Base-by-base conservation (phyloP, 2,329 filamentous ascomycete species). In the Eutypa lata region DNA sequence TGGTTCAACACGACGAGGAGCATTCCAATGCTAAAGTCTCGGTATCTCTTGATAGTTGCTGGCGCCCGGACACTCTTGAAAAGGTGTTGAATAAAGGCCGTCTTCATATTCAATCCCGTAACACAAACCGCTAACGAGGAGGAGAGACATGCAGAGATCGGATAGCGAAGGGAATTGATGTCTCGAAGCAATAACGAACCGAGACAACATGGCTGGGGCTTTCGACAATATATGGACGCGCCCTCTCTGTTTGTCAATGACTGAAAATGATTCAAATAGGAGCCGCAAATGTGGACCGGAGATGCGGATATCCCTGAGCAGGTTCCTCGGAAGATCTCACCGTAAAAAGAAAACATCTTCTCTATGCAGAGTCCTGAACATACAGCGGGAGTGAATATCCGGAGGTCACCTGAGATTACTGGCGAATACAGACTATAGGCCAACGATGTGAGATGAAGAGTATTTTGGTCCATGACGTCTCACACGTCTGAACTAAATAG, bases 1-100 rank as follows among this genome's bases (percentile, higher is more conserved):
- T 69, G 63, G 43, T 53, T 60, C 11, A 58, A 47, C 24, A 61
- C 10, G 13, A 68, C 57, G 38, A 66, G 56, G 4, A 53, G 28
- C 26, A 68, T 33, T 10, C 65, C 67, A 18, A 65, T 45, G 33
- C 54, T 55, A 6, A 61, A 63, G 55, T 68, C 62, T 18, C 52
- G 48, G 48, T 62, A 68, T 47, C 61, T 55, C 44, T 58, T 65
- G 6, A 38, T 33, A 2, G 62, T 54, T 22, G 53, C 53, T 19
- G 61, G 61, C 40, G 56, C 56, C 49, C 55, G 62, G n/a, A 68
- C 47, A 53, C 49, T 53, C 55, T 47, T 57, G 49, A 58, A 64
- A 6, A 68, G 31, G 26, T 63, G 58, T 49, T 62, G 62, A 8
- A 63, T 42, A 45, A 59, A 50, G 22, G 52, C 6, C 16, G 35